These are phyloP conservation scores for Hyaloscypha finlandica DNA, from an alignment of 495 filamentous ascomycete genomes.

Conservation along the genomic window DNA sequence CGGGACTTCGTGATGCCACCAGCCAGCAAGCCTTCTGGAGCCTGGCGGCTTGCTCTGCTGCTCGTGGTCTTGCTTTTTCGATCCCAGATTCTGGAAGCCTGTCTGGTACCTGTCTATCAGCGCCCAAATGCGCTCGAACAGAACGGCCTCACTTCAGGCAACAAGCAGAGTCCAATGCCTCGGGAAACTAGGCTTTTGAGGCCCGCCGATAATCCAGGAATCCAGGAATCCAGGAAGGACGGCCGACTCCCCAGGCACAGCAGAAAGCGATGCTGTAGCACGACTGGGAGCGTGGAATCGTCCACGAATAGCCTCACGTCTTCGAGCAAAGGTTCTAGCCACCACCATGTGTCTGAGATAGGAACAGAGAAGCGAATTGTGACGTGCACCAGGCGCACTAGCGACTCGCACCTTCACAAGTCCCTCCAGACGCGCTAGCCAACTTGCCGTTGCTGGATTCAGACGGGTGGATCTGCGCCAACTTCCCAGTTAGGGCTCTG, in stretches of 20 bases:
- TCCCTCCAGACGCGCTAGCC: conserved; percentile 3
- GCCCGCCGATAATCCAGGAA: not conserved
- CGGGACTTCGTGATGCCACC: not conserved
- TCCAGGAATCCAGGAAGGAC: not conserved
- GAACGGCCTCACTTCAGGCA: not conserved
- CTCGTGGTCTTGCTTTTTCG: not conserved
- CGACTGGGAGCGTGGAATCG: not conserved
- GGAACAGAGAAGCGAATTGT: conserved; percentile 21
- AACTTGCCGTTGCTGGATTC: conserved; percentile 2
- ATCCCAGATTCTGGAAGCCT: conserved; percentile 8
- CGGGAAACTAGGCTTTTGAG: not conserved
- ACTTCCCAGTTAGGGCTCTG: conserved; percentile 10
- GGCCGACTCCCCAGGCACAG: not conserved
- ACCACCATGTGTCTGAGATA: conserved; percentile 23
- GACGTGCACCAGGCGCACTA: not conserved
- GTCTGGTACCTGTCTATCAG: conserved; percentile 13
- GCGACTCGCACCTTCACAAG: conserved; percentile 22
- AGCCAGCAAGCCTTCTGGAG: not conserved
- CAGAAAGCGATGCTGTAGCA: too few relatives aligned
- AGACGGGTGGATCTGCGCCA: conserved; percentile 7
- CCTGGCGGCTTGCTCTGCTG: not conserved
- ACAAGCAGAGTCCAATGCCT: not conserved
- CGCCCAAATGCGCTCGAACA: not conserved
- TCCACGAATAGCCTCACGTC: conserved; percentile 7
- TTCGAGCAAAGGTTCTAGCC: conserved; percentile 16